Conservation (phyloP, 2,329 filamentous ascomycete species). For the Aspergillus sp. region DNA sequence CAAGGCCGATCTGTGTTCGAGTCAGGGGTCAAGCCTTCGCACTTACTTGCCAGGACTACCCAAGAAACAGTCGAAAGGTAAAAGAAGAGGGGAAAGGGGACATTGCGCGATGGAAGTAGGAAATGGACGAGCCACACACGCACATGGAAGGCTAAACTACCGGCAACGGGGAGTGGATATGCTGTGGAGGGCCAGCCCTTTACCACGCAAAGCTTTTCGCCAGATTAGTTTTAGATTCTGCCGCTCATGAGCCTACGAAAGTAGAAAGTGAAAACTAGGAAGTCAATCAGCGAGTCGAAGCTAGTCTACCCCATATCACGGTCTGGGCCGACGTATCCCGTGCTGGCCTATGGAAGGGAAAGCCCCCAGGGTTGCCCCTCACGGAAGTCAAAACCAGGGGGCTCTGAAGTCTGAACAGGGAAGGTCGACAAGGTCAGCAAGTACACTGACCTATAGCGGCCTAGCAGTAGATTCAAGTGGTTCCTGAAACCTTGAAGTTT, state of each 20-base stretch:
- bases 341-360: neutral
- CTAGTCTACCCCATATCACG: constrained; percentile 1
- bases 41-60: neutral
- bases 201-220: constrained; percentile 1
- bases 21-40: constrained; percentile 7
- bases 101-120: constrained; percentile 1
- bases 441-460: neutral
- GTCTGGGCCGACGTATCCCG: neutral
- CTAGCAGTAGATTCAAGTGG: neutral
- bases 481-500: constrained; percentile 12
- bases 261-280: neutral
- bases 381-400: neutral
- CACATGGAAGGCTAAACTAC: constrained; percentile 1
- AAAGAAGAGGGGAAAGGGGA: constrained; percentile 10
- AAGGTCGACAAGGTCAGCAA: neutral
- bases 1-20: neutral
- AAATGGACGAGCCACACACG: constrained; percentile 6
- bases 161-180: constrained; percentile 2
- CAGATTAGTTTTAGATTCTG: neutral
- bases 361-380: neutral
- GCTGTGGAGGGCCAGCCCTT: constrained; percentile 1
- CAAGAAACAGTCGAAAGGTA: neutral
- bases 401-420: neutral
- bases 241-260: neutral
- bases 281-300: neutral